These are phyloP conservation scores for Diaporthe vexans DNA, from an alignment of 2,329 filamentous ascomycete species.

Conservation along the genomic window DNA sequence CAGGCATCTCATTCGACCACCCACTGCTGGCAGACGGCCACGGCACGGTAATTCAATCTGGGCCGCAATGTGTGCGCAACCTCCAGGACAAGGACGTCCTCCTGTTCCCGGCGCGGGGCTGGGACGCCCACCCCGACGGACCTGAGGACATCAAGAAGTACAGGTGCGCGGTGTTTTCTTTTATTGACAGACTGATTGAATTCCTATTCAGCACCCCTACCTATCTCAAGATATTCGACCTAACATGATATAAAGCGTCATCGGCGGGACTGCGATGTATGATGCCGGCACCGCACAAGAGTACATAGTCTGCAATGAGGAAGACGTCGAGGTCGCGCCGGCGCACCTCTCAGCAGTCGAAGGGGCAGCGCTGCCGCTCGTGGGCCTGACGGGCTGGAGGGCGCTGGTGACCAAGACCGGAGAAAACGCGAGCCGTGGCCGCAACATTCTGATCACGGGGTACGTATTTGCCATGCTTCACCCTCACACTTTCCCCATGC, in stretches of 20 bases:
- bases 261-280: conserved; percentile 77
- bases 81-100: conserved; percentile 70
- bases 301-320: conserved; percentile 75
- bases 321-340: conserved; percentile 83
- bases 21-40: conserved; percentile 88
- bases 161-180: conserved; percentile 11
- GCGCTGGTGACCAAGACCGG: conserved; percentile 83
- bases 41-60: conserved; percentile 78
- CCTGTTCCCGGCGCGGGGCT: conserved; percentile 82
- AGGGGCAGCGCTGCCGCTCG: conserved; percentile 86
- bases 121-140: conserved; percentile 78
- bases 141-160: conserved; percentile 76
- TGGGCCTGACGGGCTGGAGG: conserved; percentile 89
- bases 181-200: neutral
- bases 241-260: conserved; percentile 58
- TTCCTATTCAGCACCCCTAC: neutral
- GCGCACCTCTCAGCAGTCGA: conserved; percentile 79
- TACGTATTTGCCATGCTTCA: neutral
- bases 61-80: conserved; percentile 55
- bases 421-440: conserved; percentile 71
- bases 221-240: neutral
- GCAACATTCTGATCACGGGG: conserved; percentile 88
- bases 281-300: conserved; percentile 82
- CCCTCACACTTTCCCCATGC: neutral
- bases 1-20: conserved; percentile 82